Evolutionary conservation across 1,139 yeast genomes (phyloP).

Genomic region (Hyphopichia pseudoburtonii): DNA sequence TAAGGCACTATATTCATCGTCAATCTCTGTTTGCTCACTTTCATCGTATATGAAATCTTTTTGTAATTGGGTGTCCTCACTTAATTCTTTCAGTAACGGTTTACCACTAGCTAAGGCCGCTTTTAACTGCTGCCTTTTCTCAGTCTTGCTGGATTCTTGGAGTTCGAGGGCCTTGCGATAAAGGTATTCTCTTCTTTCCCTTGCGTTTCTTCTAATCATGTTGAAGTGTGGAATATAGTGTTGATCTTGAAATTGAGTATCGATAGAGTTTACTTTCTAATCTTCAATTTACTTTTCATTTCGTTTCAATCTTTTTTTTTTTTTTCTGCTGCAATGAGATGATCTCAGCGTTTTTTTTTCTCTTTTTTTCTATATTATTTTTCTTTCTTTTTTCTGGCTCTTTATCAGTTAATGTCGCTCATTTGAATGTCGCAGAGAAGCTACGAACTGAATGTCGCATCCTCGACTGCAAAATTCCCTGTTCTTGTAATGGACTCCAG

Average conservation of each 20-base stretch:
- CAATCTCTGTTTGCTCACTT: slow-evolving; percentile 61
- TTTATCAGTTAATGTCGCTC: not conserved
- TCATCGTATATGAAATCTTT: slow-evolving; percentile 85
- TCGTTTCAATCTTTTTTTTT: not conserved
- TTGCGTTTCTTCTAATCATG: slow-evolving; percentile 85
- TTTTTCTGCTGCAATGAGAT: slow-evolving; percentile 2
- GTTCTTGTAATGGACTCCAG: no score
- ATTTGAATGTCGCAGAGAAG: slow-evolving; percentile 1
- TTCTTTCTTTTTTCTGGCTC: not conserved
- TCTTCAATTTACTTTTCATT: not conserved
- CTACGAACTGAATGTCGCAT: no score
- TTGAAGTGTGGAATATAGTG: not conserved
- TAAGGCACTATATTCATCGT: slow-evolving; percentile 86
- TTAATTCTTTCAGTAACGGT: slow-evolving; percentile 83
- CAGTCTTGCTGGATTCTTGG: slow-evolving; percentile 83
- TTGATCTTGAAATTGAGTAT: not conserved
- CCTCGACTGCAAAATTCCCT: no score
- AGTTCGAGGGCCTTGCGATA: slow-evolving; percentile 86
- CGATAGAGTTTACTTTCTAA: not conserved
- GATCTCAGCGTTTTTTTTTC: not conserved
- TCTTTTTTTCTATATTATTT: no score
- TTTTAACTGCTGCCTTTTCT: slow-evolving; percentile 82
- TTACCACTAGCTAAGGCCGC: slow-evolving; percentile 91
- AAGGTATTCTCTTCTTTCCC: slow-evolving; percentile 91
- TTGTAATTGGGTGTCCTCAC: slow-evolving; percentile 82